Percentiles rank a stretch among this genome's conserved stretches.
Conservation (phyloP, 208 protist genomes). For the Wallacemonas collosoma region DNA sequence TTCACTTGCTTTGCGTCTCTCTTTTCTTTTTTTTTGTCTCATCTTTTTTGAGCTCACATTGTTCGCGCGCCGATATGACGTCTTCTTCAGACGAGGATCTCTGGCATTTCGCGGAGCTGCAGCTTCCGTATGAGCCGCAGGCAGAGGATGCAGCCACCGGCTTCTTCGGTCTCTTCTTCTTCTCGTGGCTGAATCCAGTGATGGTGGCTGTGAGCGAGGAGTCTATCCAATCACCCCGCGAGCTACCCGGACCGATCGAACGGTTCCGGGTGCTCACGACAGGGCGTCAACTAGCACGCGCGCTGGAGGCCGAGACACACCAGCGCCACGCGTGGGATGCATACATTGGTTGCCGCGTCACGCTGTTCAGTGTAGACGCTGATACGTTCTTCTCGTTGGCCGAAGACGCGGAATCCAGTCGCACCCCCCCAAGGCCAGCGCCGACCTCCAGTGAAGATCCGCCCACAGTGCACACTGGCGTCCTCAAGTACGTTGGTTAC, state of each 20-base stretch:
- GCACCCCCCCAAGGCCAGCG: too few species aligned
- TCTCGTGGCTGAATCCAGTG: conserved; percentile 40
- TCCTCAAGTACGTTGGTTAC: conserved; percentile 54
- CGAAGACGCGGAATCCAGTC: neutral
- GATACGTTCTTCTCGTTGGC: neutral
- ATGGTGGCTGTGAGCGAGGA: conserved; percentile 35
- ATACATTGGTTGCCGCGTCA: conserved; percentile 32
- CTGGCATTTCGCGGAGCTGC: conserved; percentile 20
- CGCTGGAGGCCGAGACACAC: conserved; percentile 24
- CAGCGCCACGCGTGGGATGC: conserved; percentile 36
- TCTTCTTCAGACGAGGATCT: neutral
- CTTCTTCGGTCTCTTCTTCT: conserved; percentile 24
- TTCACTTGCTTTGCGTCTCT: too few species aligned
- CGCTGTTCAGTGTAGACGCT: neutral
- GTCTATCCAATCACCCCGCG: conserved; percentile 18
- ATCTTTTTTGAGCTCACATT: too few species aligned
- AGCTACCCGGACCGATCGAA: conserved; percentile 26
- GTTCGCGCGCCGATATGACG: too few species aligned
- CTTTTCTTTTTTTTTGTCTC: neutral
- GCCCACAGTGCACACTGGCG: conserved; percentile 4
- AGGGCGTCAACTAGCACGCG: conserved; percentile 19
- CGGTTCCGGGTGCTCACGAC: conserved; percentile 20
- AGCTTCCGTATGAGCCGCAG: conserved; percentile 27
- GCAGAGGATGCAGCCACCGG: conserved; percentile 27
- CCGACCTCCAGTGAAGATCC: too few species aligned